Base-by-base conservation (phyloP, 2,329 filamentous ascomycete species). In the Aureobasidium subglaciale region DNA sequence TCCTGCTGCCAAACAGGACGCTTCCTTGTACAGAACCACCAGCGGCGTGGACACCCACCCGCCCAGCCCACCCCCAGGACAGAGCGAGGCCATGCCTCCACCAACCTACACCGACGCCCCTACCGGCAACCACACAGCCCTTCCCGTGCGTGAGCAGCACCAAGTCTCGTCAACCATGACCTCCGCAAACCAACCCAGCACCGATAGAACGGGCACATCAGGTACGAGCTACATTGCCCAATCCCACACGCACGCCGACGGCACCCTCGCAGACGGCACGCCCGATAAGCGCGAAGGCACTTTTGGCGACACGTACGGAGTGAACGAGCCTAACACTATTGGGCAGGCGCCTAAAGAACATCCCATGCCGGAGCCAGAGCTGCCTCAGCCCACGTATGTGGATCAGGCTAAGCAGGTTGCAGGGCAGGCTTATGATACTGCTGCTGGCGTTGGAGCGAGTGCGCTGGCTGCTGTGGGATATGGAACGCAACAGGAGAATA, bases 291-390 rank as follows among this genome's bases (percentile, higher is more conserved):
- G 69, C 20, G 64, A 71, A 52, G 71, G 76, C 57, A 72, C 71
- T 13, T 63, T 72, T 58, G 73, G 75, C 49, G 73, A 75, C 56
- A 72, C 71, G 61, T 72, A 71, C 13, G 65, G 67, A 8, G 70
- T 74, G 5, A 75, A 77, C 68, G 75, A 78, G 59, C 73, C 75
- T 13, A 63, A 64, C 50, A 78, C 75, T 10, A 68, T 78, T 24
- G 74, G 75, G 3, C 75, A 78, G 61, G 75, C 74, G 46, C 71
- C 73, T 8, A 78, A 78, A 62, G 73, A 76, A 46, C 70, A 72
- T 30, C 67, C 71, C 0, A 62, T 73, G 3, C 63, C 61, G 8
- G 64, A 65, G 9, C 64, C 68, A 48, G 65, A 72, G 34, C 61
- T 63, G 2, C 57, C 64, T 7, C 65, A 66, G n/a, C 66, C 68